Evolutionary conservation across 1,139 yeast species (phyloP), one percentile per base, ranked within the genome.

Genomic region (Blastobotrys serpentis): DNA sequence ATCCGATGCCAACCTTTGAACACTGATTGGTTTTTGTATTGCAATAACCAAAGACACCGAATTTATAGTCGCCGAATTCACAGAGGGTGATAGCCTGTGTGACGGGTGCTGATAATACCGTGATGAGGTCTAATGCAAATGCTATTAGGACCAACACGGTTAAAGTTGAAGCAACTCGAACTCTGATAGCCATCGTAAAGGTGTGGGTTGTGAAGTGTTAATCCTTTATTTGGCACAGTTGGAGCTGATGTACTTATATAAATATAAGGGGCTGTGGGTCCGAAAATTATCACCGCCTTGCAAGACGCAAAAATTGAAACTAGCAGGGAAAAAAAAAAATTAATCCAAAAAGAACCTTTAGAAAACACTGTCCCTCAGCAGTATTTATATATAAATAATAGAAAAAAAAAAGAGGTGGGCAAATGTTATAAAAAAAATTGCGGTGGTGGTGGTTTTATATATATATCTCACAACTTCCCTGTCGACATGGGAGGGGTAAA

Each of bases 11-110:
- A 0, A 74, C 70, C 0, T 56, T 45, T 0, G 83, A 72, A 66
- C 96, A 86, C 1, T 66, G 60, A 4, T 68, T 63, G 2, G 71
- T 62, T 21, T 64, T 62, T 5, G 65, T 57, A 18, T 67, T 62
- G 66, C 98, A 90, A 54, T 79, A 78, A 1, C 98, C 98, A 71
- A 90, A 86, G 0, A 87, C 88, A 3, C 98, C 98, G 65, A 84
- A 92, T 48, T 77, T 71, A 61, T 74, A 73, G 44, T 75, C 79
- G 18, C 73, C 71, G 55, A 71, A 75, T 21, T 74, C 68, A 40
- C 84, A 76, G 7, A 83, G 68, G 2, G 77, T 71, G 42, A 82
- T 71, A 21, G 65, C 61, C 6, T 66, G 63, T 5, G 86, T 78
- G 34, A 84, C 72, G 0, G 92, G 92, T 4, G 81, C 86, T 1